A percentile compares a stretch with the other conserved stretches of the same genome.
These are phyloP conservation scores for Hordeum marinum DNA, from an alignment of 176 grass and related monocot species.

Conservation along the genomic window DNA sequence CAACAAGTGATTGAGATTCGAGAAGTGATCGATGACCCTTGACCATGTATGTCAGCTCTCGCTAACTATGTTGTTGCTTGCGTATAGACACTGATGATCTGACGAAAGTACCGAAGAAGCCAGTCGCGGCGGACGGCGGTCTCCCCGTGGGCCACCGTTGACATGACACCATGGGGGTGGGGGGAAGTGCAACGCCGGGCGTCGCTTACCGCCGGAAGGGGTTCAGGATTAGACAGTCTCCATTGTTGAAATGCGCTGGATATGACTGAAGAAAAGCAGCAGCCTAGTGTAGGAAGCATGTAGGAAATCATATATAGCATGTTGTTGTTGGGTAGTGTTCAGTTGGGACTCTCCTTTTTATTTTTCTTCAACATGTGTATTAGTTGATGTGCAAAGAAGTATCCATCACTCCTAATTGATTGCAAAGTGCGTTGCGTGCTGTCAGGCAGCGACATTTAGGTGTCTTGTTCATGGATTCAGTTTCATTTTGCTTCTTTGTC, in stretches of 20 bases:
- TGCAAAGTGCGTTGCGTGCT: background rate
- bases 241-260: conserved; percentile 12
- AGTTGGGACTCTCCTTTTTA: background rate
- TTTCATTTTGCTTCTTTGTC: no score
- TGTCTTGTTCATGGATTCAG: no score
- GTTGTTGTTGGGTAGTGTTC: conserved; percentile 32
- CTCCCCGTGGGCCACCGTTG: background rate
- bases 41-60: background rate
- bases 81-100: conserved; percentile 12
- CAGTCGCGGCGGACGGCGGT: background rate
- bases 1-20: conserved; percentile 86
- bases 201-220: background rate
- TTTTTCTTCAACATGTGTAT: background rate
- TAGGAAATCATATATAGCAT: conserved; percentile 11
- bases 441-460: background rate
- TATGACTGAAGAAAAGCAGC: background rate
- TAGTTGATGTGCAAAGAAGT: conserved; percentile 12
- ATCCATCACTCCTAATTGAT: background rate
- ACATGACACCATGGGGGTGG: background rate
- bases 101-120: background rate
- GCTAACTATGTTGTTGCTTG: conserved; percentile 15
- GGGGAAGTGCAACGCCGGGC: background rate
- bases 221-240: conserved; percentile 12
- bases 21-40: conserved; percentile 34
- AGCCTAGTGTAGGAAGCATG: background rate